Conservation (phyloP, 2,329 filamentous ascomycete species). For the Camillea tinctor region DNA sequence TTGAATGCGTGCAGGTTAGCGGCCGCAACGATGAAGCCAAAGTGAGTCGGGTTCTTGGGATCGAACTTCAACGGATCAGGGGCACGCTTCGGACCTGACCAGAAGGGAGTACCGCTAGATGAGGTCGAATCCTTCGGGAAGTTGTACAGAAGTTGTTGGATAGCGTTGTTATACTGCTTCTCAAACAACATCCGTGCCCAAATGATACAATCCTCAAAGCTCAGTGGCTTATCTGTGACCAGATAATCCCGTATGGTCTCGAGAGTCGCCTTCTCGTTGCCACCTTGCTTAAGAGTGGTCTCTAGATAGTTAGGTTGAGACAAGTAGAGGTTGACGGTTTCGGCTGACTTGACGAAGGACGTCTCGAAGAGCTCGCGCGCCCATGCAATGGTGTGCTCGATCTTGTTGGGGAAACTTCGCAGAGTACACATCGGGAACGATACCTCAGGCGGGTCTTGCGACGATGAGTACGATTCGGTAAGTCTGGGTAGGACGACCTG, state of each 20-base stretch:
- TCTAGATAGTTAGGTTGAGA: conserved; percentile 89
- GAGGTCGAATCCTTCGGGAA: conserved; percentile 94
- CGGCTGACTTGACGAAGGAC: conserved; percentile 88
- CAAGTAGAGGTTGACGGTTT: conserved; percentile 92
- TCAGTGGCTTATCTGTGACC: conserved; percentile 85
- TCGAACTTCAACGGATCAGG: conserved; percentile 91
- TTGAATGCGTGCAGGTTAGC: conserved; percentile 97
- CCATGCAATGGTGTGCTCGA: conserved; percentile 99
- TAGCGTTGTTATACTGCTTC: conserved; percentile 94
- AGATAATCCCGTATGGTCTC: conserved; percentile 89
- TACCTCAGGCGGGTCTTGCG: conserved; percentile 95
- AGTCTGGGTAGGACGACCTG: conserved; percentile 89
- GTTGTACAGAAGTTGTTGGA: conserved; percentile 92
- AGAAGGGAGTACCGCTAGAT: conserved; percentile 87
- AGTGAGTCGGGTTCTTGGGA: conserved; percentile 77
- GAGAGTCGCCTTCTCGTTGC: conserved; percentile 90
- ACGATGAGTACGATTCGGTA: conserved; percentile 96
- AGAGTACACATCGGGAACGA: conserved; percentile 99
- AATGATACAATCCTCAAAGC: conserved; percentile 92
- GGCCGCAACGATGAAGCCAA: conserved; percentile 81
- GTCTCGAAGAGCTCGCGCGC: conserved; percentile 93
- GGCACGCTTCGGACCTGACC: conserved; percentile 97
- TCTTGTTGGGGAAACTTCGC: conserved; percentile 94
- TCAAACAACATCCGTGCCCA: conserved; percentile 95
- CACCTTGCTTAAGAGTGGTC: conserved; percentile 83